A percentile compares a stretch with the other conserved stretches of the same genome.
Conservation (phyloP, 805 yeast species). For the Alloascoidea africana region DNA sequence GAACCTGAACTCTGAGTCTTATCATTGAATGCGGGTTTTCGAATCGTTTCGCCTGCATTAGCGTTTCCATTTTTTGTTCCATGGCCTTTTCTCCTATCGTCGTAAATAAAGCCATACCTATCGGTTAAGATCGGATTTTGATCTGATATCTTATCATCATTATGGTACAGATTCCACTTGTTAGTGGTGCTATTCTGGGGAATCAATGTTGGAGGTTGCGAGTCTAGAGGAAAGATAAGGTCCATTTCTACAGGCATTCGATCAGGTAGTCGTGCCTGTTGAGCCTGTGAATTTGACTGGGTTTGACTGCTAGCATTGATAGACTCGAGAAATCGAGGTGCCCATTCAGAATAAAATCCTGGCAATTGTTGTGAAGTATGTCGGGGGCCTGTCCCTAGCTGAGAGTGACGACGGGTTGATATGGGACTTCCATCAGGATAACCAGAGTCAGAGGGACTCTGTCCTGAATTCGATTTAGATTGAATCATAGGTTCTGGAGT, state of each 20-base stretch:
- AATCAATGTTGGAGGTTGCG: constrained; percentile 19
- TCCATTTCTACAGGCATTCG: constrained; percentile 28
- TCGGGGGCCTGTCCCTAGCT: no score
- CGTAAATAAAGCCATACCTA: constrained; percentile 33
- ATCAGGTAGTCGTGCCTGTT: not conserved
- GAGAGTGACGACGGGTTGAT: no score
- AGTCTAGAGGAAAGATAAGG: constrained; percentile 14
- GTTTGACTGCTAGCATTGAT: no score
- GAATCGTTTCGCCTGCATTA: not conserved
- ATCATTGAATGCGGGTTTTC: constrained; percentile 1
- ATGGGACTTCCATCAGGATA: not conserved
- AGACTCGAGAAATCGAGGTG: no score
- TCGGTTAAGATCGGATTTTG: constrained; percentile 24
- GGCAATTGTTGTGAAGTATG: no score
- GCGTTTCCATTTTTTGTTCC: not conserved
- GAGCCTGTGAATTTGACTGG: not conserved
- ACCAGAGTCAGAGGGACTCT: not conserved
- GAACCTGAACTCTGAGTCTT: not conserved
- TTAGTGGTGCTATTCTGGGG: constrained; percentile 9
- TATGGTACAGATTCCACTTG: no score
- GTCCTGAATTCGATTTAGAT: not conserved
- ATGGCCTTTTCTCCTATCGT: constrained; percentile 12
- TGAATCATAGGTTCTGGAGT: not conserved
- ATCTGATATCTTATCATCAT: not conserved
- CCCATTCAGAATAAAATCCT: no score